Evolutionary conservation across 495 filamentous ascomycete species (phyloP).

Genomic region (Tuber brumale): DNA sequence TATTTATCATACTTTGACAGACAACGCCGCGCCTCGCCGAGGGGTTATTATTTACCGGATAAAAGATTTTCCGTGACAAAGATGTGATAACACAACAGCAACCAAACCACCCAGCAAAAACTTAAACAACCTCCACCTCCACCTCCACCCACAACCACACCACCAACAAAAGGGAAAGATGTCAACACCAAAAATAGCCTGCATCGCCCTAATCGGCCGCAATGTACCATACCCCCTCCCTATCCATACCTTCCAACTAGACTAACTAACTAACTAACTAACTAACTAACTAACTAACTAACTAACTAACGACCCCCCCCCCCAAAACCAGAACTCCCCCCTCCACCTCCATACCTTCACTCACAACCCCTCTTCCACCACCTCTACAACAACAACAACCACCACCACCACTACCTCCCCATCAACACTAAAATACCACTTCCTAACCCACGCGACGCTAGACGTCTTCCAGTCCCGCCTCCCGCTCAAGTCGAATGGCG

Average conservation of each 20-base stretch:
- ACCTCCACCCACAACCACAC: not conserved
- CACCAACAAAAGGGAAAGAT: conserved; percentile 20
- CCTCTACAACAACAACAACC: too few species aligned
- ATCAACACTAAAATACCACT: conserved; percentile 75
- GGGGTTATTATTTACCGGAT: not conserved
- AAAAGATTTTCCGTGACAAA: not conserved
- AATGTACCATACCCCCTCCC: conserved; percentile 53
- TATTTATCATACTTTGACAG: too few species aligned
- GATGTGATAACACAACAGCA: too few species aligned
- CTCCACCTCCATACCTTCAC: conserved; percentile 89
- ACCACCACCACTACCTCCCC: conserved; percentile 48
- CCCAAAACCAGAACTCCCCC: conserved; percentile 74
- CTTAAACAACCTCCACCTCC: not conserved
- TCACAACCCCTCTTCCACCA: conserved; percentile 44
- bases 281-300: conserved; percentile 4
- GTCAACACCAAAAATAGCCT: conserved; percentile 68
- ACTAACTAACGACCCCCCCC: not conserved
- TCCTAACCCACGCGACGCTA: conserved; percentile 80
- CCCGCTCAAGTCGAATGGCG: conserved; percentile 56
- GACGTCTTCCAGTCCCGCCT: conserved; percentile 83
- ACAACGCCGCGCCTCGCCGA: too few species aligned
- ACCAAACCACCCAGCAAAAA: not conserved
- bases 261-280: too few species aligned
- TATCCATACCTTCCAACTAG: not conserved
- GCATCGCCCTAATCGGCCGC: conserved; percentile 87